Conservation (phyloP, 768 basidiomycete species). For the Cystobasidium ongulense region DNA sequence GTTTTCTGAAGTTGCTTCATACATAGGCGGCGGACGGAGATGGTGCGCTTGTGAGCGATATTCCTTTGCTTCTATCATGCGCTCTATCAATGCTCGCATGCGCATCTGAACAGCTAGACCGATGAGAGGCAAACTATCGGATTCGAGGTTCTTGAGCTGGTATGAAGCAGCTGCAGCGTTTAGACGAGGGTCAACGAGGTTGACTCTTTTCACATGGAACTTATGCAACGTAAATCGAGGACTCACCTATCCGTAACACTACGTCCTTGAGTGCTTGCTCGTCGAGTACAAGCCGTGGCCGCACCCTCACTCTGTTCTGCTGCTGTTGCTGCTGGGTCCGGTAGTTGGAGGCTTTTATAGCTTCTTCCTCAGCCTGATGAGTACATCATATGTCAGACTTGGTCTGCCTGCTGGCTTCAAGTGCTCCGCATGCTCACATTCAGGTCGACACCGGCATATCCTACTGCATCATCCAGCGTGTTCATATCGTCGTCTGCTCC, state of each 20-base stretch:
- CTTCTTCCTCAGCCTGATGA: constrained; percentile 33
- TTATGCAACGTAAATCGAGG: background rate
- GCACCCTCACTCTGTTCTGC: constrained; percentile 1
- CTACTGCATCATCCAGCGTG: constrained; percentile 30
- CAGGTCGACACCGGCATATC: constrained; percentile 23
- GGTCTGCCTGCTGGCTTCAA: too few species aligned
- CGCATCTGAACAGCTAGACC: constrained; percentile 31
- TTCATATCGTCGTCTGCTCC: constrained; percentile 21
- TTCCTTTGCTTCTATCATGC: constrained; percentile 29
- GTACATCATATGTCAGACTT: background rate
- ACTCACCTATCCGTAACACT: constrained; percentile 29
- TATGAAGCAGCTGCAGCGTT: constrained; percentile 13
- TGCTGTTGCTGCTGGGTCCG: constrained; percentile 15
- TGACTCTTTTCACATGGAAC: background rate
- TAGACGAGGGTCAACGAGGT: background rate
- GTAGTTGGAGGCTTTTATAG: constrained; percentile 8
- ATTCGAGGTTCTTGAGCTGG: constrained; percentile 28
- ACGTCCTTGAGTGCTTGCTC: constrained; percentile 16
- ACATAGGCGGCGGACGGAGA: constrained; percentile 30
- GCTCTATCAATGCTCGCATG: constrained; percentile 27
- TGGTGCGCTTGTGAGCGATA: constrained; percentile 23
- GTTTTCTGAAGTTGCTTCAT: background rate
- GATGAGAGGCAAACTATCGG: constrained; percentile 32
- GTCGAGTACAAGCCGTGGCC: constrained; percentile 22
- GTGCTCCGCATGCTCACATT: constrained; percentile 3